Base-by-base conservation (phyloP, 2,329 filamentous ascomycete genomes). In the Fusarium tanahbumbuense region DNA sequence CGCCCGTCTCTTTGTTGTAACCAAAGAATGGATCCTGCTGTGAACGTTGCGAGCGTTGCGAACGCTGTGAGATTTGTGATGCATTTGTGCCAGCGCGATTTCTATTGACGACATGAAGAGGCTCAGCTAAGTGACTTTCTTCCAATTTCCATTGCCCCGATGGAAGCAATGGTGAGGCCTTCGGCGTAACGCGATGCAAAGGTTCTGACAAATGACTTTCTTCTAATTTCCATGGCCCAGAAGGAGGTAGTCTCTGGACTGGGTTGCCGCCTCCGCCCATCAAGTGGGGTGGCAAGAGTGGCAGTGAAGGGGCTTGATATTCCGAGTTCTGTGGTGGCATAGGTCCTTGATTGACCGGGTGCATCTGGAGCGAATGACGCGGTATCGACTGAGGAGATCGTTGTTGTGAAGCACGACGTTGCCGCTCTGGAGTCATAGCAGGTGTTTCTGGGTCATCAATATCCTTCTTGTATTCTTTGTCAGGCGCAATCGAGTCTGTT, bases 171-270 rank as follows among this genome's bases (percentile, higher is more conserved):
- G 76, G 79, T 20, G 81, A 80, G 6, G 81, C 41, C 22, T 63
- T 71, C 15, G 65, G 69, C 27, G 69, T 70, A 20, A 72, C 73
- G 6, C 67, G 60, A 55, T 81, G 78, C 20, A 88, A 79, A 27
- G 87, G 87, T 66, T 86, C 82, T 2, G 82, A 77, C 37, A 89
- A 78, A 61, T 86, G 82, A 12, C 87, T 88, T 76, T 88, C 86
- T 67, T 88, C 82, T 8, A 86, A 76, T 52, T 83, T 86, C 86
- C 87, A 89, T 20, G 80, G 79, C 1, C 82, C 83, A n/a, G 79
- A 77, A 2, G 81, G 82, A 27, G 81, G 81, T 5, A 84, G 78
- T 28, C 73, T 79, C 34, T 82, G 81, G 10, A 83, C 76, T 12
- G 82, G 80, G 42, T 82, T 83, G 25, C 69, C 68, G 27, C 65